Evolutionary conservation across 805 yeast species (phyloP).

Genomic region (Saccharomyces eubayanus): DNA sequence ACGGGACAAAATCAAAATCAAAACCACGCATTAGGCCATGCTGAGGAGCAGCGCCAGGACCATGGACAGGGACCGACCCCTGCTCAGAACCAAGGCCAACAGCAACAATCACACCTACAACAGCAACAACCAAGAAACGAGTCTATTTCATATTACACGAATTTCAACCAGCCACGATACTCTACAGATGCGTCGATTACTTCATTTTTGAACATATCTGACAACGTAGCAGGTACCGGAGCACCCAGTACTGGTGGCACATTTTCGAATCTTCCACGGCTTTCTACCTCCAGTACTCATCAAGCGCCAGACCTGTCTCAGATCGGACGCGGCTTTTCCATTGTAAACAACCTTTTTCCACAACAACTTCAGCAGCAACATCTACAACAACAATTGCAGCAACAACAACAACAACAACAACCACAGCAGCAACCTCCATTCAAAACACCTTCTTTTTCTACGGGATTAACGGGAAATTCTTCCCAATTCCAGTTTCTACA

Average conservation of each 20-base stretch:
- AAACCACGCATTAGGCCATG: background rate
- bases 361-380: slow-evolving; percentile 8
- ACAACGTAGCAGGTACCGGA: slow-evolving; percentile 6
- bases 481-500: slow-evolving; percentile 3
- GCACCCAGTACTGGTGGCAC: background rate
- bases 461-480: slow-evolving; percentile 5
- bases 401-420: slow-evolving; percentile 3
- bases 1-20: background rate
- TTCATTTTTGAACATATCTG: slow-evolving; percentile 21
- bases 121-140: slow-evolving; percentile 8
- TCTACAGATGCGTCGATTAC: slow-evolving; percentile 22
- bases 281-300: slow-evolving; percentile 3
- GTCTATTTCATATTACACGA: slow-evolving; percentile 16
- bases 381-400: slow-evolving; percentile 2
- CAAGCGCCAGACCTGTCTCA: slow-evolving; percentile 13
- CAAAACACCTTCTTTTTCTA: slow-evolving; percentile 19
- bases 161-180: slow-evolving; percentile 13
- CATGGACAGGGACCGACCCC: background rate
- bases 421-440: slow-evolving; percentile 27
- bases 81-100: background rate
- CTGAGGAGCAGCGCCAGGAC: background rate
- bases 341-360: slow-evolving; percentile 25
- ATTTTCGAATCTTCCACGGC: background rate
- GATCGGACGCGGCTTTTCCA: slow-evolving; percentile 27
- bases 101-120: slow-evolving; percentile 1